Conservation (phyloP, 257 asterid species). For the Fraxinus anomala region DNA sequence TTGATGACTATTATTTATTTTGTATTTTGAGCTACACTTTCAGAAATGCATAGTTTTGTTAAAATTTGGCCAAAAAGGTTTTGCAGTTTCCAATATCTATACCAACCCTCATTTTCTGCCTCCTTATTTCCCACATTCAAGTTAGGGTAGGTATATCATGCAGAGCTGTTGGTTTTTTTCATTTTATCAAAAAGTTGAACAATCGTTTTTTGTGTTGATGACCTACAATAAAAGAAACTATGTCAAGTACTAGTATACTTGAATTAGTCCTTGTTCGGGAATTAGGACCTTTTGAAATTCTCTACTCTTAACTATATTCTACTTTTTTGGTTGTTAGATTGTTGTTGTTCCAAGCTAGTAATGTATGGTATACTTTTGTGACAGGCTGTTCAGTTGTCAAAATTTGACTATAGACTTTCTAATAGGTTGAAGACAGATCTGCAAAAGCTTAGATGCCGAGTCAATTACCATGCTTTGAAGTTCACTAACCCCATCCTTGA, state of each 20-base stretch:
- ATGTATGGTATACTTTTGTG: constrained; percentile 29
- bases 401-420: constrained; percentile 94
- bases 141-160: background rate
- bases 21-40: background rate
- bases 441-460: constrained; percentile 97
- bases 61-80: constrained; percentile 1
- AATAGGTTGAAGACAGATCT: constrained; percentile 73
- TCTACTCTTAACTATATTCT: constrained; percentile 9
- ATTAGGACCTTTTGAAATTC: constrained; percentile 17
- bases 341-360: constrained; percentile 20
- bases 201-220: background rate
- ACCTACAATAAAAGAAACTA: background rate
- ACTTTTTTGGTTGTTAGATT: constrained; percentile 6
- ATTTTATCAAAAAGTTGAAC: background rate
- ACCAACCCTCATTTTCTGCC: constrained; percentile 12
- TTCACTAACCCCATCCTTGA: constrained; percentile 77
- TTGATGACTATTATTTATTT: background rate
- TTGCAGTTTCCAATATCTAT: background rate
- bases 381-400: constrained; percentile 92
- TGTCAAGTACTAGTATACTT: constrained; percentile 20
- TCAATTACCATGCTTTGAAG: constrained; percentile 88
- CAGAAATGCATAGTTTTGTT: background rate
- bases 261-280: constrained; percentile 18
- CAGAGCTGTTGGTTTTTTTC: background rate
- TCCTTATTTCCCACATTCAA: constrained; percentile 9